These are phyloP conservation scores for Mariannaea elegans DNA, from an alignment of 2,329 filamentous ascomycete genomes.

Conservation along the genomic window DNA sequence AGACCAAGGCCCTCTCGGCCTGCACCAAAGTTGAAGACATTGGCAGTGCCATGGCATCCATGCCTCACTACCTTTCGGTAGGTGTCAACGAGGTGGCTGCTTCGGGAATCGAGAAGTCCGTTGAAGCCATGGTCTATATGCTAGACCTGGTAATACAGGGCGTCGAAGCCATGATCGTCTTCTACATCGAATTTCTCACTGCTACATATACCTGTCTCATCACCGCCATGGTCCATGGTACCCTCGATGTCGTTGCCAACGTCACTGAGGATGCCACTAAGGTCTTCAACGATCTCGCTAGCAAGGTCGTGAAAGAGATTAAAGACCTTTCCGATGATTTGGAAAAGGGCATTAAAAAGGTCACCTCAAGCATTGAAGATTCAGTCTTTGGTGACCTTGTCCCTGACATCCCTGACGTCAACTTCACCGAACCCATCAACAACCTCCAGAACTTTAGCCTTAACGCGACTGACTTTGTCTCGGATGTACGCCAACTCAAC, in stretches of 20 bases:
- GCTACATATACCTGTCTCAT: constrained; percentile 91
- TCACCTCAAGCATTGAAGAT: constrained; percentile 54
- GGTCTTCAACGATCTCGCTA: constrained; percentile 59
- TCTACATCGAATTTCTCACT: constrained; percentile 91
- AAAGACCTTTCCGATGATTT: constrained; percentile 64
- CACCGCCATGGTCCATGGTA: constrained; percentile 82
- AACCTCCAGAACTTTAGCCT: constrained; percentile 77
- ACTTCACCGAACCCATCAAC: constrained; percentile 72
- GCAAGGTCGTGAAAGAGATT: constrained; percentile 66
- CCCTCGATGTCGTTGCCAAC: constrained; percentile 72
- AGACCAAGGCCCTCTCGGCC: constrained; percentile 83
- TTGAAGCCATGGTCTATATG: constrained; percentile 81
- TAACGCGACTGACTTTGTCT: constrained; percentile 70
- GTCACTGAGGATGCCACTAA: constrained; percentile 62
- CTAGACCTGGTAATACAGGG: constrained; percentile 82
- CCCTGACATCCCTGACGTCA: constrained; percentile 59
- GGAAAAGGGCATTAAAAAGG: constrained; percentile 57
- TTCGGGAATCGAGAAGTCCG: constrained; percentile 79
- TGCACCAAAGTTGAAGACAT: constrained; percentile 93
- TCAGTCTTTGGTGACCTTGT: constrained; percentile 61
- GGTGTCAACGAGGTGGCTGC: constrained; percentile 90
- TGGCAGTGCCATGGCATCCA: constrained; percentile 95
- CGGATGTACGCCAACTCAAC: constrained; percentile 77
- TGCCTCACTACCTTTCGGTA: constrained; percentile 92
- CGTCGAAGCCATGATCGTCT: constrained; percentile 87